A percentile compares a stretch with the other conserved stretches of the same genome.
Evolutionary conservation across 2,329 filamentous ascomycete genomes (phyloP).

Genomic region (Xylariales sp.): DNA sequence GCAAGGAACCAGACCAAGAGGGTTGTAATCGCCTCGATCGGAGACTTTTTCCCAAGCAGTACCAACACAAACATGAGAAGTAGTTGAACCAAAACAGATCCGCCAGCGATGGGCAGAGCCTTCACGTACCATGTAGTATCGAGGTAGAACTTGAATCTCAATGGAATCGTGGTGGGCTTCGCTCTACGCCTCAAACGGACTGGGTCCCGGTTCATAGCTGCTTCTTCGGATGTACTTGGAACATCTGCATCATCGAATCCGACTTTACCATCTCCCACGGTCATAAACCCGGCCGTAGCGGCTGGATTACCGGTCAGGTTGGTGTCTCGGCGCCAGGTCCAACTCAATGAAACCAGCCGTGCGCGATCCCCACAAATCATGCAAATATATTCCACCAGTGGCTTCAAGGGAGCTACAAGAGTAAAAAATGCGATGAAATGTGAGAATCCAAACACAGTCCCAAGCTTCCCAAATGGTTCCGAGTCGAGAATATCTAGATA

Average conservation of each 20-base stretch:
- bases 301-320: not conserved
- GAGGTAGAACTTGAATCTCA: conserved; percentile 6
- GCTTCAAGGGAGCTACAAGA: conserved; percentile 1
- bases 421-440: conserved; percentile 4
- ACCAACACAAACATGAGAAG: conserved; percentile 8
- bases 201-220: not conserved
- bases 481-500: not conserved
- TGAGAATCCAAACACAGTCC: not conserved
- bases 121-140: conserved; percentile 4
- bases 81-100: conserved; percentile 7
- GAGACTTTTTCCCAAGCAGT: not conserved
- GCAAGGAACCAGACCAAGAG: conserved; percentile 2
- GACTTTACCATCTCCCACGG: not conserved
- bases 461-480: not conserved
- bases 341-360: not conserved
- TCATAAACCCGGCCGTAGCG: not conserved
- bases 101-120: not conserved
- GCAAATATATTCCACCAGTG: conserved; percentile 1
- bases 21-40: not conserved
- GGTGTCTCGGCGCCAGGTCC: not conserved
- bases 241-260: not conserved
- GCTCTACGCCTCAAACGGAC: not conserved
- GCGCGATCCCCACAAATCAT: not conserved
- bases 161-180: not conserved
- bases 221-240: not conserved